phyloP scores from a whole-genome alignment of 2,329 filamentous ascomycete species.

The Thyridium curvatum region DNA sequence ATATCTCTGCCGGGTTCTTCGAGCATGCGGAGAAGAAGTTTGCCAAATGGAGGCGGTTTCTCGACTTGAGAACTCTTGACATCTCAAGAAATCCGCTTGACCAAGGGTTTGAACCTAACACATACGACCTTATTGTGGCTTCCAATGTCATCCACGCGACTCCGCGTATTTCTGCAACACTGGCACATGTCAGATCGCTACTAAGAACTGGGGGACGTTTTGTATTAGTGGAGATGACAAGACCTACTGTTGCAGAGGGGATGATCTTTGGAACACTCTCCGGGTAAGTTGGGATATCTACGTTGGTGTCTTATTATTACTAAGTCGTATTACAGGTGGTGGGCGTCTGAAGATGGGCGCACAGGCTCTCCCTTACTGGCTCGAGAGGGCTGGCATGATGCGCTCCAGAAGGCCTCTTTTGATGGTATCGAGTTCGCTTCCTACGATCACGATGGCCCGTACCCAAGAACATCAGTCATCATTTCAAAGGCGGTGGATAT shows the following conservation, averaged over 20 bases:
- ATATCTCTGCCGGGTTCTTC: slow-evolving; percentile 32
- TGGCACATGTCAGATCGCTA: slow-evolving; percentile 13
- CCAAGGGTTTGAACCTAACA: slow-evolving; percentile 22
- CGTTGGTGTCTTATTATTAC: too few species aligned
- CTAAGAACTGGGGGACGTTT: slow-evolving; percentile 25
- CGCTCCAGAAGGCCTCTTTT: neutral
- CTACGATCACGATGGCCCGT: too few species aligned
- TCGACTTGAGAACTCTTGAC: slow-evolving; percentile 21
- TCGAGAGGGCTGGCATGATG: neutral
- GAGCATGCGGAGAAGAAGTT: slow-evolving; percentile 23
- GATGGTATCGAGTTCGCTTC: slow-evolving; percentile 1
- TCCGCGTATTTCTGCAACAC: slow-evolving; percentile 11
- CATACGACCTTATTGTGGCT: slow-evolving; percentile 26
- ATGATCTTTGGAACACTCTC: neutral
- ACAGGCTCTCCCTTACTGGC: neutral
- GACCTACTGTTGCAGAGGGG: neutral
- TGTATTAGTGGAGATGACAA: neutral
- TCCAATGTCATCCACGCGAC: slow-evolving; percentile 25
- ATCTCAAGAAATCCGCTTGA: slow-evolving; percentile 18
- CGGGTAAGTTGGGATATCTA: too few species aligned
- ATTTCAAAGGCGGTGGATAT: too few species aligned
- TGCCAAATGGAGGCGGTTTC: slow-evolving; percentile 11
- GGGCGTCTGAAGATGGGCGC: neutral
- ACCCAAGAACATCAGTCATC: too few species aligned
- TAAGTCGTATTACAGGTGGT: too few species aligned